Conservation (phyloP, 2,329 filamentous ascomycete genomes). For the Paracoccidioides lutzii region DNA sequence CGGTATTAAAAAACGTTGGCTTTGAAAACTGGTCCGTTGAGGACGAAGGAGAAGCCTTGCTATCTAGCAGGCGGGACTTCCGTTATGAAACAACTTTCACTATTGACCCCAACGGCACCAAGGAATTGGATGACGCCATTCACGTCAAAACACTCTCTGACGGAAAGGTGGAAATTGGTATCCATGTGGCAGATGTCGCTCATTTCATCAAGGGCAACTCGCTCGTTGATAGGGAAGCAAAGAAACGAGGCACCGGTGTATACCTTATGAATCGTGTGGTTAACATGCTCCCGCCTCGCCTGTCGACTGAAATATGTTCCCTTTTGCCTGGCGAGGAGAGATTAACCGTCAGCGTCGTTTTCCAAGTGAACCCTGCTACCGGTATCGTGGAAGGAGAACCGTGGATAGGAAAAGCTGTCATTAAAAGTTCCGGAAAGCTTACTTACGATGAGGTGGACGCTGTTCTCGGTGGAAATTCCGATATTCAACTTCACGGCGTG, state of each 20-base stretch:
- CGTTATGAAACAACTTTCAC: constrained; percentile 80
- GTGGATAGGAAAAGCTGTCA: constrained; percentile 86
- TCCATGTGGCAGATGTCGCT: constrained; percentile 88
- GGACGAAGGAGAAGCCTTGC: constrained; percentile 63
- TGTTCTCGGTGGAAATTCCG: constrained; percentile 53
- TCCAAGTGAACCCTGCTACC: constrained; percentile 72
- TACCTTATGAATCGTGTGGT: constrained; percentile 84
- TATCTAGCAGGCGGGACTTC: constrained; percentile 76
- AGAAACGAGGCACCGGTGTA: constrained; percentile 93
- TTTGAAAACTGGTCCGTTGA: constrained; percentile 82
- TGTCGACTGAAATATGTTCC: constrained; percentile 79
- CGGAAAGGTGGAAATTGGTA: constrained; percentile 82
- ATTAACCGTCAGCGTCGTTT: constrained; percentile 82
- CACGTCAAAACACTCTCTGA: constrained; percentile 76
- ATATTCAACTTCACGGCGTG: constrained; percentile 52
- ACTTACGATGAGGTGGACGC: constrained; percentile 76
- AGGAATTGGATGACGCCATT: constrained; percentile 82
- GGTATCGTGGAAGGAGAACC: constrained; percentile 76
- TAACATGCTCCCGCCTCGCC: constrained; percentile 73
- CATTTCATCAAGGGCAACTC: constrained; percentile 97
- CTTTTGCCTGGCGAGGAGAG: constrained; percentile 77
- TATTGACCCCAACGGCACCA: constrained; percentile 75
- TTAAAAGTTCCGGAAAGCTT: constrained; percentile 81
- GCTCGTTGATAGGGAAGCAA: constrained; percentile 88
- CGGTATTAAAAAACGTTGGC: constrained; percentile 82